A percentile compares a stretch with the other conserved stretches of the same genome.
Evolutionary conservation across 768 basidiomycete species (phyloP).

Genomic region (Auriculariales sp.): DNA sequence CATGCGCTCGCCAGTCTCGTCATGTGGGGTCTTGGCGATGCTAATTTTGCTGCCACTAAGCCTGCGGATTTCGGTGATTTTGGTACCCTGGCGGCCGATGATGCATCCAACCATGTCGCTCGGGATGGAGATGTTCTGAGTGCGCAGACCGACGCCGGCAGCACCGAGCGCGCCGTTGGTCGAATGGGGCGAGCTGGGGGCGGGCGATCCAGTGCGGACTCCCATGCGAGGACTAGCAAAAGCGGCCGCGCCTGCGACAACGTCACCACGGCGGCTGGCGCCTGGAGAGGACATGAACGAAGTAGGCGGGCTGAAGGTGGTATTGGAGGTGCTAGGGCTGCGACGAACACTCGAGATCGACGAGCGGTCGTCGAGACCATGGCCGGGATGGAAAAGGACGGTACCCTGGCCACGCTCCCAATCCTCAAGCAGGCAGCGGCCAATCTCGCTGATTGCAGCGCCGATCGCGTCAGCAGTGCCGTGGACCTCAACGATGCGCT

Average conservation of each 20-base stretch:
- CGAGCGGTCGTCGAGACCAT: slow-evolving; percentile 50
- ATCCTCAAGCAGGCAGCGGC: slow-evolving; percentile 87
- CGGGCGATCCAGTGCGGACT: neutral
- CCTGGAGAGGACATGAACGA: slow-evolving; percentile 16
- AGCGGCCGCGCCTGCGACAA: neutral
- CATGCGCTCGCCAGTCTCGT: slow-evolving; percentile 98
- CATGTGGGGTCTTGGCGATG: slow-evolving; percentile 98
- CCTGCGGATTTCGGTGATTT: slow-evolving; percentile 98
- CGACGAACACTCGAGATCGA: slow-evolving; percentile 26
- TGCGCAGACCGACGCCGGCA: slow-evolving; percentile 65
- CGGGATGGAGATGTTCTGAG: slow-evolving; percentile 98
- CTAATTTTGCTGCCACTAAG: slow-evolving; percentile 96
- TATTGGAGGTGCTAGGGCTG: slow-evolving; percentile 24
- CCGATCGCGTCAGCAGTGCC: slow-evolving; percentile 87
- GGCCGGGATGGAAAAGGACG: slow-evolving; percentile 88
- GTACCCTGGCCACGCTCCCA: slow-evolving; percentile 92
- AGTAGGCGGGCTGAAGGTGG: slow-evolving; percentile 22
- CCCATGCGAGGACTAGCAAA: neutral
- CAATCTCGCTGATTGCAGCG: slow-evolving; percentile 89
- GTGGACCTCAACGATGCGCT: slow-evolving; percentile 96
- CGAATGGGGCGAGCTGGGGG: slow-evolving; percentile 1
- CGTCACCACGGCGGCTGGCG: slow-evolving; percentile 1
- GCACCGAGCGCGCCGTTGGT: slow-evolving; percentile 14
- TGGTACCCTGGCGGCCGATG: slow-evolving; percentile 18
- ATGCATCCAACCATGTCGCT: slow-evolving; percentile 86